Percentiles rank a stretch among this genome's conserved stretches.
These are phyloP conservation scores for Hypsizygus marmoreus DNA, from an alignment of 768 basidiomycete species.

Conservation along the genomic window DNA sequence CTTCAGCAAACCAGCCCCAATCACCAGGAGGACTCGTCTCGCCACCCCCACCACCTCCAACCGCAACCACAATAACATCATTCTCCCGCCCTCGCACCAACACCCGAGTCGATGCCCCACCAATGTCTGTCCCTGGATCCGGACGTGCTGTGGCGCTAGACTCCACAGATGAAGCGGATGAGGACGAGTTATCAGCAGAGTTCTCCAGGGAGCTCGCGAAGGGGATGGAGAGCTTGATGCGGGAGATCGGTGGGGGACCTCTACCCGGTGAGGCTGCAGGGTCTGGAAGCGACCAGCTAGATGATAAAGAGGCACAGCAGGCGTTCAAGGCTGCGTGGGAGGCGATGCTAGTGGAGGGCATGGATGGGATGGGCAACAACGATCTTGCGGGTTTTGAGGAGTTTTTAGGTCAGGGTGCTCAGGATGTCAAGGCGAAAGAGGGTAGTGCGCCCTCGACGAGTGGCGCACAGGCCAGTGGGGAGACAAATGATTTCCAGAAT, in stretches of 20 bases:
- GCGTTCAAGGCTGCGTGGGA: conserved; percentile 68
- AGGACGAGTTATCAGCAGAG: conserved; percentile 40
- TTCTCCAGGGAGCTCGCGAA: conserved; percentile 49
- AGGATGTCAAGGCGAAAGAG: conserved; percentile 4
- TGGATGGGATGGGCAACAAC: conserved; percentile 44
- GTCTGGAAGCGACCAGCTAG: conserved; percentile 24
- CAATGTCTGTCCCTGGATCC: conserved; percentile 37
- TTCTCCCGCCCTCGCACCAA: conserved; percentile 46
- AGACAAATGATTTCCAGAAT: conserved; percentile 58
- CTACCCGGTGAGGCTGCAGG: conserved; percentile 21
- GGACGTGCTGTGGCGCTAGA: conserved; percentile 24
- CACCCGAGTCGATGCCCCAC: conserved; percentile 47
- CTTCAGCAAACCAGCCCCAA: conserved; percentile 3
- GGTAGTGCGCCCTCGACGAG: no score
- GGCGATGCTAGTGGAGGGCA: conserved; percentile 64
- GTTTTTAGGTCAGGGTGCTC: conserved; percentile 8
- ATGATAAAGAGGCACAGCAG: conserved; percentile 35
- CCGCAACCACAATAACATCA: conserved; percentile 25
- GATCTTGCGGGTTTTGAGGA: conserved; percentile 20
- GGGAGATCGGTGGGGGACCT: conserved; percentile 41
- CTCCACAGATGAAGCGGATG: conserved; percentile 35
- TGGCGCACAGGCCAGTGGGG: not conserved
- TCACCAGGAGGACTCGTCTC: conserved; percentile 19
- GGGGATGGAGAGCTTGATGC: conserved; percentile 54
- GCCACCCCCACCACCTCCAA: conserved; percentile 34